phyloP scores from a whole-genome alignment of 2,329 filamentous ascomycete genomes.

The Ceratocystis cubensis region DNA sequence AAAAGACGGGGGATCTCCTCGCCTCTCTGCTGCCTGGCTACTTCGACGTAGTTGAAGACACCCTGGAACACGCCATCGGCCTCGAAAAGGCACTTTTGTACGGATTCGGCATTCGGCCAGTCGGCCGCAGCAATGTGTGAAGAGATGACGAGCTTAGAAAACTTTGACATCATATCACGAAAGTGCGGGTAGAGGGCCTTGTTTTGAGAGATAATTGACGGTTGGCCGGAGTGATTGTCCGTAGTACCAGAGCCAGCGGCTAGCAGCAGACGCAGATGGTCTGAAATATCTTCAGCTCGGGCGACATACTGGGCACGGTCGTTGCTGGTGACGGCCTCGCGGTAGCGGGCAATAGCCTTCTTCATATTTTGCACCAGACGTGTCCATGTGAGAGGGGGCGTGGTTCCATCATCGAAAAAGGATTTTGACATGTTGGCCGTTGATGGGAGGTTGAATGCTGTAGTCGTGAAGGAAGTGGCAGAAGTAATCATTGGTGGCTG shows the following conservation, averaged over 20 bases:
- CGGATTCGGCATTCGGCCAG: conserved; percentile 86
- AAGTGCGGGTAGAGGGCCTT: conserved; percentile 96
- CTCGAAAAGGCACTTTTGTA: conserved; percentile 89
- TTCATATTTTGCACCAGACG: conserved; percentile 87
- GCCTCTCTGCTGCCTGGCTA: conserved; percentile 82
- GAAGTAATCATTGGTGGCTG: conserved; percentile 42
- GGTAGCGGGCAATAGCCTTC: conserved; percentile 75
- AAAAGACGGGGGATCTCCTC: conserved; percentile 88
- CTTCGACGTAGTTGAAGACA: conserved; percentile 92
- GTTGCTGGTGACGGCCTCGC: conserved; percentile 72
- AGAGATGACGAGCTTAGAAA: conserved; percentile 96
- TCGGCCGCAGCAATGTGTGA: conserved; percentile 95
- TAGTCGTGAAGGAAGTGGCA: conserved; percentile 50
- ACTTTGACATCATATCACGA: conserved; percentile 98
- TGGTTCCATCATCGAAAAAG: conserved; percentile 82
- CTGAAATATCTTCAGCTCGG: conserved; percentile 93
- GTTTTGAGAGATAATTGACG: conserved; percentile 98
- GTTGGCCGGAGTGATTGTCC: conserved; percentile 96
- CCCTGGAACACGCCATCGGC: conserved; percentile 92
- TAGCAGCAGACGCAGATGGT: conserved; percentile 84
- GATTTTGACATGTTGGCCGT: conserved; percentile 57
- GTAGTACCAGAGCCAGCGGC: conserved; percentile 93
- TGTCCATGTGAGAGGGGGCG: conserved; percentile 75
- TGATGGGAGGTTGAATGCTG: conserved; percentile 44
- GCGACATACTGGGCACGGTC: conserved; percentile 84